Evolutionary conservation across 169 alveolate species (phyloP).

Genomic region (Babesia bigemina): DNA sequence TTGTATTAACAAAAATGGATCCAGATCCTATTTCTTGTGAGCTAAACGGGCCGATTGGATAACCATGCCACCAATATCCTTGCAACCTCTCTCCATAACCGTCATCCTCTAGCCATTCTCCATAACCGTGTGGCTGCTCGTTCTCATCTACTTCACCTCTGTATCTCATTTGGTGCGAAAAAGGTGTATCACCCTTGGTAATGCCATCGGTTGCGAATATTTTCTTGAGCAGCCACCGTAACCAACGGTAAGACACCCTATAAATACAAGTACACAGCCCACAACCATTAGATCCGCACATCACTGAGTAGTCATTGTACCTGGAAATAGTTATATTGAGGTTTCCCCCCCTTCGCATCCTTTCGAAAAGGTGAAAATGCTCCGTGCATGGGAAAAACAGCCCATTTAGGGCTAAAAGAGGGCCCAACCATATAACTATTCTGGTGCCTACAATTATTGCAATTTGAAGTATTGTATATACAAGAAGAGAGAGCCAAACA

Average conservation of each 20-base stretch:
- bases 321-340: conserved; percentile 74
- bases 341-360: conserved; percentile 49
- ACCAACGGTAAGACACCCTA: conserved; percentile 70
- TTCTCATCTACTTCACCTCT: conserved; percentile 82
- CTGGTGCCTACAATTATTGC: conserved; percentile 63
- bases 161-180: conserved; percentile 83
- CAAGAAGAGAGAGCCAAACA: conserved; percentile 57
- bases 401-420: conserved; percentile 76
- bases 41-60: conserved; percentile 87
- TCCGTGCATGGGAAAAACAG: conserved; percentile 80
- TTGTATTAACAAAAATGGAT: conserved; percentile 73
- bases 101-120: conserved; percentile 89
- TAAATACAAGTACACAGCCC: conserved; percentile 76
- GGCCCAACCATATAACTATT: conserved; percentile 68
- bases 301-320: conserved; percentile 76
- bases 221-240: conserved; percentile 25
- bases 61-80: conserved; percentile 88
- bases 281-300: conserved; percentile 75
- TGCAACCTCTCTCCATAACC: conserved; percentile 82
- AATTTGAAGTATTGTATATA: conserved; percentile 71
- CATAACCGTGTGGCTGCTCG: conserved; percentile 88
- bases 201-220: conserved; percentile 22
- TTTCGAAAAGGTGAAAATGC: conserved; percentile 72
- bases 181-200: conserved; percentile 71
- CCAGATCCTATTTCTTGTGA: conserved; percentile 89